Conservation (phyloP, 768 basidiomycete species). For the Lentinula detonsa region DNA sequence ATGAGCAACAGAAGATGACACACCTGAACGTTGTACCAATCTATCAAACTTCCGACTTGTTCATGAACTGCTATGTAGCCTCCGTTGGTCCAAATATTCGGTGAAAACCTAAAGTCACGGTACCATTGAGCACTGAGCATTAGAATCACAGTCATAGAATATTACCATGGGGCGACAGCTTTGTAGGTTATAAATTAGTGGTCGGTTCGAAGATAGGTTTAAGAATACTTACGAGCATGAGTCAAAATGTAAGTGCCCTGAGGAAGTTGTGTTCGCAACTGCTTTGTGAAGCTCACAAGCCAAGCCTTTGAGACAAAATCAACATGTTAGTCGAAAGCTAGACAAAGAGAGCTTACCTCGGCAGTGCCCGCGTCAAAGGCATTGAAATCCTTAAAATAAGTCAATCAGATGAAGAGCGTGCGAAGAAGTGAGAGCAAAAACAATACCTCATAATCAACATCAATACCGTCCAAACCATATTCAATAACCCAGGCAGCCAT, state of each 20-base stretch:
- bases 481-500: constrained; percentile 62
- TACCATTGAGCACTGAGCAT: neutral
- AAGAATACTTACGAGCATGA: constrained; percentile 42
- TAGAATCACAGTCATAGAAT: neutral
- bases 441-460: constrained; percentile 64
- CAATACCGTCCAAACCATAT: constrained; percentile 63
- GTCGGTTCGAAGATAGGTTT: neutral
- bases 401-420: neutral
- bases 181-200: neutral
- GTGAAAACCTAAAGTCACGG: constrained; percentile 30
- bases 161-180: constrained; percentile 46
- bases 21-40: constrained; percentile 59
- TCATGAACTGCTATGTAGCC: constrained; percentile 52
- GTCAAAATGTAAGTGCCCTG: constrained; percentile 44
- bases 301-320: constrained; percentile 27
- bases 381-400: constrained; percentile 47
- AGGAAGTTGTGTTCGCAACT: constrained; percentile 43
- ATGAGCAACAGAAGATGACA: constrained; percentile 16
- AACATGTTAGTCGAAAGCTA: neutral
- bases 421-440: neutral
- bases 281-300: constrained; percentile 48
- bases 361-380: constrained; percentile 52
- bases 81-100: constrained; percentile 33
- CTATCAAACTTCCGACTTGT: constrained; percentile 50
- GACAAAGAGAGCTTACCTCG: constrained; percentile 26